A percentile compares a stretch with the other conserved stretches of the same genome.
Evolutionary conservation across 441 rosid genomes (phyloP).

Genomic region (Gossypium schwendimanii): DNA sequence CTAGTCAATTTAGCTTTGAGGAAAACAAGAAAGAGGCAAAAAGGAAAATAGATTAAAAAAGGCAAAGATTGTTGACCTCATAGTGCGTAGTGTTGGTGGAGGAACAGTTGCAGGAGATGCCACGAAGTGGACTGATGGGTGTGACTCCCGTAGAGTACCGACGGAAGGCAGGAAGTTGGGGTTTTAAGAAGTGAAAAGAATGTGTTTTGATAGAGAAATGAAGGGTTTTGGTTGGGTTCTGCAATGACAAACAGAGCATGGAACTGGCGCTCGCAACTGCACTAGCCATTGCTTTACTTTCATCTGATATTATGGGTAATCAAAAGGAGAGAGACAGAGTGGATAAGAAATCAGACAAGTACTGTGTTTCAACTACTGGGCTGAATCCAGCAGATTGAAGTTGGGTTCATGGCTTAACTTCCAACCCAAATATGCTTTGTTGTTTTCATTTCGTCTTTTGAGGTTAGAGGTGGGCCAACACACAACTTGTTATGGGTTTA

Average conservation of each 20-base stretch:
- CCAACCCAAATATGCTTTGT: background rate
- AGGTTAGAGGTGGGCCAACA: background rate
- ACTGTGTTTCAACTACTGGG: background rate
- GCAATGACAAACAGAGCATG: constrained; percentile 25
- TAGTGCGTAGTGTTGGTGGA: constrained; percentile 48
- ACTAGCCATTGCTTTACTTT: constrained; percentile 11
- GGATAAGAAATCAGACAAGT: background rate
- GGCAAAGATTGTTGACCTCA: constrained; percentile 31
- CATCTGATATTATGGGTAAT: background rate
- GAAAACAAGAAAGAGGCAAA: background rate
- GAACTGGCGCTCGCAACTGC: constrained; percentile 16
- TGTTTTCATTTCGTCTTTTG: background rate
- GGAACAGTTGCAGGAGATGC: constrained; percentile 39
- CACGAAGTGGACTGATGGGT: constrained; percentile 19
- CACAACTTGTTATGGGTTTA: background rate
- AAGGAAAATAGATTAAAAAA: background rate
- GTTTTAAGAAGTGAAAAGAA: constrained; percentile 10
- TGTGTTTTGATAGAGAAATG: constrained; percentile 3
- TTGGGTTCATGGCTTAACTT: background rate
- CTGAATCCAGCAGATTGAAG: background rate
- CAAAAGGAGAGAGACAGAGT: background rate
- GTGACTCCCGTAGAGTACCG: constrained; percentile 13
- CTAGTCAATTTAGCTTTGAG: background rate
- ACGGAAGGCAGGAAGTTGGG: constrained; percentile 8
- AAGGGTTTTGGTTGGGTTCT: constrained; percentile 17